These are phyloP conservation scores for Helminthosporium solani DNA, from an alignment of 2,329 filamentous ascomycete genomes.

Conservation along the genomic window DNA sequence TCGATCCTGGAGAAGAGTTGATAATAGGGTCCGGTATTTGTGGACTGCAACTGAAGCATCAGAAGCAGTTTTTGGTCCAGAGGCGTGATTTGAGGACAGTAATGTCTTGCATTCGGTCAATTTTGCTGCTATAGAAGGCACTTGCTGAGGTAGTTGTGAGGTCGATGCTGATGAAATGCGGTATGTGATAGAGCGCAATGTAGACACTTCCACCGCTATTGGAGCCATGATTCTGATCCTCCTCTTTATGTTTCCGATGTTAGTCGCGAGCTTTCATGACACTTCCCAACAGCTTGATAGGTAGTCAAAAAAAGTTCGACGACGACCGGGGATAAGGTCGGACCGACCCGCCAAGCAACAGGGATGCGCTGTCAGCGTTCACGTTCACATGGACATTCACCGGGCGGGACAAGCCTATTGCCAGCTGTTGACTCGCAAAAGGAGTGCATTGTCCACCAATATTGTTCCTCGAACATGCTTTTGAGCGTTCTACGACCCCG, in stretches of 20 bases:
- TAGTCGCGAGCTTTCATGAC: no score
- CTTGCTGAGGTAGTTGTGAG: slow-evolving; percentile 71
- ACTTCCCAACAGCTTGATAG: no score
- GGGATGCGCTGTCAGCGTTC: slow-evolving; percentile 21
- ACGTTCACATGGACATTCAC: slow-evolving; percentile 3
- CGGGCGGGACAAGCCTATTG: slow-evolving; percentile 8
- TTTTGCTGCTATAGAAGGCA: slow-evolving; percentile 64
- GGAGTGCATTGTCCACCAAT: slow-evolving; percentile 21
- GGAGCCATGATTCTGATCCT: slow-evolving; percentile 23
- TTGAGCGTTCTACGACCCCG: slow-evolving; percentile 16
- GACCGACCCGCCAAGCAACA: slow-evolving; percentile 20
- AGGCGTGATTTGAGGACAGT: slow-evolving; percentile 61
- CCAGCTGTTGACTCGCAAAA: slow-evolving; percentile 17
- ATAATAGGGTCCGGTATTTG: slow-evolving; percentile 77
- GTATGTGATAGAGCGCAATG: slow-evolving; percentile 56
- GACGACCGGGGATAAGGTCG: slow-evolving; percentile 20
- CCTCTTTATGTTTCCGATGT: background rate
- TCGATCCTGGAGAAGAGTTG: slow-evolving; percentile 74
- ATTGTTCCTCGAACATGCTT: slow-evolving; percentile 36
- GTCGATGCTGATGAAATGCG: slow-evolving; percentile 70
- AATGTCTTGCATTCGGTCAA: slow-evolving; percentile 58
- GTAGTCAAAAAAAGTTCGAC: slow-evolving; percentile 21
- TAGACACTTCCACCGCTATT: slow-evolving; percentile 28
- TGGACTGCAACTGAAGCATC: slow-evolving; percentile 73
- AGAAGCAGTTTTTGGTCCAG: slow-evolving; percentile 61